Conservation (phyloP, 495 filamentous ascomycete genomes). For the Xylaria sp. region DNA sequence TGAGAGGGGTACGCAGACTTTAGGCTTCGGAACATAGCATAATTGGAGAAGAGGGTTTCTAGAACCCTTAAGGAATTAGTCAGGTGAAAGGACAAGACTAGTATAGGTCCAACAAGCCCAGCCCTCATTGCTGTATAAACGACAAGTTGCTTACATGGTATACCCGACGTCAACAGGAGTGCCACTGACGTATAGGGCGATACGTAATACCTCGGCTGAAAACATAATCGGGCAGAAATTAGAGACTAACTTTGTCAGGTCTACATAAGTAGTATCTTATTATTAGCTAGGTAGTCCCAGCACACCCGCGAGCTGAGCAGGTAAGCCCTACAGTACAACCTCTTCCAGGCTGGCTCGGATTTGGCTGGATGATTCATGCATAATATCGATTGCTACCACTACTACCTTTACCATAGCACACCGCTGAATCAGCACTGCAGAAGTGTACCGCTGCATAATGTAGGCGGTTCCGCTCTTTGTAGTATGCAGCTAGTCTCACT, state of each 20-base stretch:
- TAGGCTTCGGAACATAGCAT: not conserved
- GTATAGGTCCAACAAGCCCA: not conserved
- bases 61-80: not conserved
- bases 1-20: too few relatives aligned
- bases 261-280: conserved; percentile 8
- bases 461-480: conserved; percentile 17
- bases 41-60: too few relatives aligned
- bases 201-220: conserved; percentile 4
- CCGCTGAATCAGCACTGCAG: conserved; percentile 23
- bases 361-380: not conserved
- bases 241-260: too few relatives aligned
- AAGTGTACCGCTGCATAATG: conserved; percentile 5
- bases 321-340: not conserved
- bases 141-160: not conserved
- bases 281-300: not conserved
- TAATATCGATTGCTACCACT: not conserved
- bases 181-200: conserved; percentile 15
- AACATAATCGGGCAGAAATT: not conserved
- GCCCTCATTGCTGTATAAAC: not conserved
- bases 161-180: conserved; percentile 12
- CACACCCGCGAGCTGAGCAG: conserved; percentile 3
- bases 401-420: conserved; percentile 2
- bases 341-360: not conserved
- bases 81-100: not conserved
- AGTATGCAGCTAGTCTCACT: conserved; percentile 18